Percentiles rank a stretch among this genome's conserved stretches.
phyloP scores from a whole-genome alignment of 2,329 filamentous ascomycete genomes.

The Penicillium paneum region DNA sequence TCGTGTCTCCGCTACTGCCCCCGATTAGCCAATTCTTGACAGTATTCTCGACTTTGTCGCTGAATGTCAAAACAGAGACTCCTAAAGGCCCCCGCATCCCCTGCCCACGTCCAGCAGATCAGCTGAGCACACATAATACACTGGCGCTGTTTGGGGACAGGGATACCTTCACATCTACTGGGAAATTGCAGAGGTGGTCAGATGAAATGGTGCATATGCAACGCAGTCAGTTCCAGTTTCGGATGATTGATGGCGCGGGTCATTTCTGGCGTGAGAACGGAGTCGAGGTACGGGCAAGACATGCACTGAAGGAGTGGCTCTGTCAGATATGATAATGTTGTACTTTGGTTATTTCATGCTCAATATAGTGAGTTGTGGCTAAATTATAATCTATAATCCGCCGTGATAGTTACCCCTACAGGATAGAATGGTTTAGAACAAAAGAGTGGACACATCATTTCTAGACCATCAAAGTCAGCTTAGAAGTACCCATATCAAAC shows the following conservation, averaged over 20 bases:
- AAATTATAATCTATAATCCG: too few species aligned
- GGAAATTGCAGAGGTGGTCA: slow-evolving; percentile 66
- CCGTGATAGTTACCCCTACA: too few species aligned
- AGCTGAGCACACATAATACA: slow-evolving; percentile 55
- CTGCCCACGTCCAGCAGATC: slow-evolving; percentile 51
- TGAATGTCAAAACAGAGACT: slow-evolving; percentile 28
- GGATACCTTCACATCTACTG: slow-evolving; percentile 68
- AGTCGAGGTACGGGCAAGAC: slow-evolving; percentile 43
- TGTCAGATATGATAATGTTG: slow-evolving; percentile 10
- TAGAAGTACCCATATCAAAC: too few species aligned
- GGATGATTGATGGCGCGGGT: slow-evolving; percentile 54
- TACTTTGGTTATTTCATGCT: neutral
- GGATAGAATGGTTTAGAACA: too few species aligned
- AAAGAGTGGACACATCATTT: too few species aligned
- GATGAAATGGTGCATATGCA: slow-evolving; percentile 47
- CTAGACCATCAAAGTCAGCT: too few species aligned
- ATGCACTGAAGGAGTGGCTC: slow-evolving; percentile 43
- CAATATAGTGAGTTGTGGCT: too few species aligned
- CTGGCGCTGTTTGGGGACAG: slow-evolving; percentile 71
- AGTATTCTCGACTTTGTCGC: slow-evolving; percentile 52
- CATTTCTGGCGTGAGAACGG: slow-evolving; percentile 63
- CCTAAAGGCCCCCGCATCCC: slow-evolving; percentile 29
- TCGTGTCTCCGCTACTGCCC: slow-evolving; percentile 63
- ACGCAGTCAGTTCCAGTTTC: slow-evolving; percentile 48
- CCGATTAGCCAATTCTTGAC: slow-evolving; percentile 60